Evolutionary conservation across 495 filamentous ascomycete genomes (phyloP), one percentile per base, ranked within the genome.

Genomic region (Penicillium turbatum): DNA sequence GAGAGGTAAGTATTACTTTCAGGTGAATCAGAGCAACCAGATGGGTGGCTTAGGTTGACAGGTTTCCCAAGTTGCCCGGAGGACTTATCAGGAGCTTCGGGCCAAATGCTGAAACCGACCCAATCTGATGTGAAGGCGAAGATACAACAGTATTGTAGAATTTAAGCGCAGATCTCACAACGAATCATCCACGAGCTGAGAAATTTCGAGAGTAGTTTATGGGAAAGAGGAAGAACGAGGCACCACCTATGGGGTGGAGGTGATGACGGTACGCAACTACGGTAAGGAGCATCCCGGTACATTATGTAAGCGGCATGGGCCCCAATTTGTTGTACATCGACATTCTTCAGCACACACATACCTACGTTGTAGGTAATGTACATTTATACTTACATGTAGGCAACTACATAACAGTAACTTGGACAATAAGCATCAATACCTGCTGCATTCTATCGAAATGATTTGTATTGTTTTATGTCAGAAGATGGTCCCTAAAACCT

Each of bases 401-500:
- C 30, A n/a, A 42, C 12, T 42, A 42, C 39, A 42, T 42, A 31
- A n/a, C n/a, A n/a, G n/a, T n/a, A n/a, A n/a, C n/a, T n/a, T n/a
- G n/a, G n/a, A n/a, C n/a, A n/a, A n/a, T n/a, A n/a, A n/a, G n/a
- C n/a, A n/a, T n/a, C n/a, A n/a, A n/a, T n/a, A n/a, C n/a, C n/a
- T n/a, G n/a, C n/a, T n/a, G n/a, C n/a, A n/a, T n/a, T n/a, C n/a
- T n/a, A n/a, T n/a, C n/a, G n/a, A n/a, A n/a, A n/a, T n/a, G n/a
- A n/a, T n/a, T n/a, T n/a, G n/a, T 24, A 24, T 24, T 24, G 21
- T 24, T 24, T 2, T 2, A 24, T n/a, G 21, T 24, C 21, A 2
- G 21, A 4, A 24, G 21, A 24, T 26, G 24, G 9, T 29, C 12
- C 41, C 13, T n/a, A n/a, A 26, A 6, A 91, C 66, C 84, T 85